A percentile compares a stretch with the other conserved stretches of the same genome.
Evolutionary conservation across 495 filamentous ascomycete species (phyloP).

Genomic region (Penicillium steckii): DNA sequence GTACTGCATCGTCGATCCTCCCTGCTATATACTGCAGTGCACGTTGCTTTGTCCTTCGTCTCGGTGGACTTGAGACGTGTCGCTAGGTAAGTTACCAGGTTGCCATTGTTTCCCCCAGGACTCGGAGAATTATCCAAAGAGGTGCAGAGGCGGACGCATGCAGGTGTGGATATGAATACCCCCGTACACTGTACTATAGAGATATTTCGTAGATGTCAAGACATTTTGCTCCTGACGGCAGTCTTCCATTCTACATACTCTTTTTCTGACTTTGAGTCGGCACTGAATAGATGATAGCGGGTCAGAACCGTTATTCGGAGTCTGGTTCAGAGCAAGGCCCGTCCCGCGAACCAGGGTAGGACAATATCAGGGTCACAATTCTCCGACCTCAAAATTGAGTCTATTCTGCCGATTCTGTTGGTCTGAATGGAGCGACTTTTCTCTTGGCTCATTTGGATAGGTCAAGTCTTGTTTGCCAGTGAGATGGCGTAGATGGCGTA

Average conservation of each 20-base stretch:
- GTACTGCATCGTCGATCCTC: conserved; percentile 22
- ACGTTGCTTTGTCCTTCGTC: neutral
- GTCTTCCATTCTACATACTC: neutral
- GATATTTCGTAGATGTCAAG: neutral
- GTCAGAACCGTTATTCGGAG: conserved; percentile 16
- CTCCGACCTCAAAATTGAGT: neutral
- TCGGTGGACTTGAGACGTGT: neutral
- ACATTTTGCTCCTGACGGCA: neutral
- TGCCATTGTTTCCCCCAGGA: neutral
- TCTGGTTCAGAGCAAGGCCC: conserved; percentile 28
- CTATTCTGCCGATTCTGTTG: neutral
- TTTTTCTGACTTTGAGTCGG: neutral
- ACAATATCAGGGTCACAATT: neutral
- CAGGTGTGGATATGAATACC: neutral
- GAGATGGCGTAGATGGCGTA: conserved; percentile 3
- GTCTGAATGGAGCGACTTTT: neutral
- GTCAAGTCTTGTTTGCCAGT: neutral
- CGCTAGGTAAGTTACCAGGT: neutral
- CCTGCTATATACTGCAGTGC: neutral
- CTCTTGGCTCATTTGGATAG: neutral
- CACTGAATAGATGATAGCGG: neutral
- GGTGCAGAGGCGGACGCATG: neutral
- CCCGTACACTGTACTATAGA: neutral
- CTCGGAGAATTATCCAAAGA: conserved; percentile 27
- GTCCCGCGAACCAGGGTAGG: conserved; percentile 18